A percentile compares a stretch with the other conserved stretches of the same genome.
These are phyloP conservation scores for Anisogramma anomala DNA, from an alignment of 2,329 filamentous ascomycete species.

Conservation along the genomic window DNA sequence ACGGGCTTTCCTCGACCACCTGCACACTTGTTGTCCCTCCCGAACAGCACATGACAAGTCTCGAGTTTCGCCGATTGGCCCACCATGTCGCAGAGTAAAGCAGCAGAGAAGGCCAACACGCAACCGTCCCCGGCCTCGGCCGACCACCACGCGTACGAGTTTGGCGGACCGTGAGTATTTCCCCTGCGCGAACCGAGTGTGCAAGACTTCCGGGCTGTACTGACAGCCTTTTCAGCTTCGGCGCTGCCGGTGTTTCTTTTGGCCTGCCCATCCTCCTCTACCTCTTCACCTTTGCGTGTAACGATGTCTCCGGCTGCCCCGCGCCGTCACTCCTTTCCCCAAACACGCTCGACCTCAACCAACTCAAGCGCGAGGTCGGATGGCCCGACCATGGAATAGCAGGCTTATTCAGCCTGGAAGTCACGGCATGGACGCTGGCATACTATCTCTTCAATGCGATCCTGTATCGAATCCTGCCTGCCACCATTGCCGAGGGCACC, in stretches of 20 bases:
- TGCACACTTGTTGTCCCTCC: too few relatives aligned
- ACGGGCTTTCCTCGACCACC: too few relatives aligned
- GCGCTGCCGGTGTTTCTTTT: slow-evolving; percentile 67
- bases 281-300: slow-evolving; percentile 73
- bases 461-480: slow-evolving; percentile 68
- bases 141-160: slow-evolving; percentile 35
- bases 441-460: slow-evolving; percentile 70
- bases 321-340: slow-evolving; percentile 68
- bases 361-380: slow-evolving; percentile 67
- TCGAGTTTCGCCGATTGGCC: too few relatives aligned
- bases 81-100: too few relatives aligned
- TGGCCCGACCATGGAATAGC: slow-evolving; percentile 64
- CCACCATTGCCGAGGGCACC: slow-evolving; percentile 57
- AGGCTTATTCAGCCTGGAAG: slow-evolving; percentile 59
- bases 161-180: slow-evolving; percentile 37
- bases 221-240: slow-evolving; percentile 42
- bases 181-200: background rate
- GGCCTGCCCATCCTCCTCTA: slow-evolving; percentile 72
- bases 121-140: background rate
- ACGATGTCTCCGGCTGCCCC: slow-evolving; percentile 85
- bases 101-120: too few relatives aligned
- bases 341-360: slow-evolving; percentile 56
- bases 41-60: too few relatives aligned
- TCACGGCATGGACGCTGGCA: slow-evolving; percentile 56
- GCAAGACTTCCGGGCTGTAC: background rate